Base-by-base conservation (phyloP, 1,284 basidiomycete species). In the Ceratobasidium sp. region DNA sequence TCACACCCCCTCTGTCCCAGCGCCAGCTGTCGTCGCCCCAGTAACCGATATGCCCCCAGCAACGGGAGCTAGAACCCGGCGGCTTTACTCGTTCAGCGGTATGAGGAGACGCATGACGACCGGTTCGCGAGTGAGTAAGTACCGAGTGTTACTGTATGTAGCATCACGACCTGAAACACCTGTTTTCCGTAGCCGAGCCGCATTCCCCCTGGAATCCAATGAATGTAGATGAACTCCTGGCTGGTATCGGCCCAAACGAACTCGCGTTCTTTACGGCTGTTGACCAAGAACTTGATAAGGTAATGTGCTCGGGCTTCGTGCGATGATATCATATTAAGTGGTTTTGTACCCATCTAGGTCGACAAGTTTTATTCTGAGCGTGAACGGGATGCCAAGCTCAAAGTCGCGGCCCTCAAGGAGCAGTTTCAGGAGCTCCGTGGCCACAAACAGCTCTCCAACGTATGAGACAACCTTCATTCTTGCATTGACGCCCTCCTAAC, bases 281-380 rank as follows among this genome's bases (percentile, higher is more conserved):
- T 1, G 93, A 96, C 80, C 83, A 83, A 0, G 91, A 97, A 83
- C 86, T 97, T 0, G 90, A 92, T 75, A 96, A 97, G 86, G 90
- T 97, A 33, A 92, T 96, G 82, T 85, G 86, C 1, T 98, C 98
- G 84, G 98, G 94, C 83, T 82, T 54, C 33, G 26, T n/a, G 15
- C 62, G 23, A 26, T 40, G 28, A 9, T 15, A 20, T 26, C 13
- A n/a, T 46, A 65, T 20, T 28, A 13, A 65, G 20, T 3, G 28
- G 12, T 20, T 46, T 33, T 13, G 33, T 17, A 13, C n/a, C n/a
- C 7, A 54, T 7, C 26, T 95, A 97, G 86, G 90, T 97, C 26
- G 92, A 96, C 82, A 85, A 86, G 1, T 99, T 99, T 84, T 98
- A 95, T 83, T 82, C 89, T 7, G 90, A 89, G 33, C 89, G 93